Base-by-base conservation (phyloP, 192 early-diverging fungal species). In the Coemansia sp. region DNA sequence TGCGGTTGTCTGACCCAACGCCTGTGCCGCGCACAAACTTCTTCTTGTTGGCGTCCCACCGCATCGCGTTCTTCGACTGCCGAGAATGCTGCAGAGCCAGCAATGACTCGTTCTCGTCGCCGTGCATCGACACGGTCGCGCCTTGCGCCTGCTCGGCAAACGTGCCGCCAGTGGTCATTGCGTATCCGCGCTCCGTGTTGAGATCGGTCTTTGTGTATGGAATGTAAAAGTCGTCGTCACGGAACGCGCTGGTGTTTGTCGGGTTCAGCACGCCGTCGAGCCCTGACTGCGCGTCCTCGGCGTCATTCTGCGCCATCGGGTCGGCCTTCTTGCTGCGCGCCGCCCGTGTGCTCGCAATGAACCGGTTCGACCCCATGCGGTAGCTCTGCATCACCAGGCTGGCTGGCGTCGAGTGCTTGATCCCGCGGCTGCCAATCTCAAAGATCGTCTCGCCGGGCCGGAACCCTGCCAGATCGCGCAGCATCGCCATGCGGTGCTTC, bases 31-130 rank as follows among this genome's bases (percentile, higher is more conserved):
- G 74, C 37, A 94, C 87, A 86, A 97, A 99, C 62, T 88, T 89
- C 76, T 93, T 94, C 83, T 98, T 97, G 68, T 88, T 92, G 55
- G 86, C 83, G 73, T 99, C 95, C 97, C 97, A 99, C 35, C 89
- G 84, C 39, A 95, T 60, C 5, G 74, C 78, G 17, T 85, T 84
- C 51, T 76, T 83, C 11, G 65, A 64, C 56, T 72, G 67, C 53
- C 80, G 68, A 22, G 73, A 63, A n/a, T 82, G 73, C 64, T 90
- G 94, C 58, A 83, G 71, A 14, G 78, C 84, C 32, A 83, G 78
- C 25, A 69, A 75, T 67, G 84, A 84, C 25, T 83, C 84, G 56
- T 86, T 85, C 56, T 97, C 97, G 70, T 98, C 97, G 29, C 87
- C 92, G 54, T 85, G 83, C 25, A 96, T 53, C 56, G 92, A 89